Percentiles rank a stretch among this genome's conserved stretches.
Evolutionary conservation across 129 eudicot species (phyloP).

Genomic region (Glebionis coronaria): DNA sequence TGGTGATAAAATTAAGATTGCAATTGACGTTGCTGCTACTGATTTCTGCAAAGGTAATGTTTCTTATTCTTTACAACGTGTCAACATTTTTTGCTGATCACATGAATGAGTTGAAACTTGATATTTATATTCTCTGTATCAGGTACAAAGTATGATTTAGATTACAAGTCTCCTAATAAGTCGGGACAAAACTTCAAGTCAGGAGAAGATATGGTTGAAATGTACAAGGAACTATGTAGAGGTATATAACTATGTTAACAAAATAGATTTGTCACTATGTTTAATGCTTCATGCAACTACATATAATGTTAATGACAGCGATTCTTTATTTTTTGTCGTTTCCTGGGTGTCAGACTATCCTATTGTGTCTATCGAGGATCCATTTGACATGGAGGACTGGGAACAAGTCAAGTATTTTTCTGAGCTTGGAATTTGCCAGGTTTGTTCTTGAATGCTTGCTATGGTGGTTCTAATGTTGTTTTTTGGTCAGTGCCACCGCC

Average conservation of each 20-base stretch:
- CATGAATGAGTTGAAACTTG: conserved; percentile 14
- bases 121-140: conserved; percentile 15
- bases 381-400: conserved; percentile 99
- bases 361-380: conserved; percentile 94
- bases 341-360: conserved; percentile 70
- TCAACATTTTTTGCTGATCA: not conserved
- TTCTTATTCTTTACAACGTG: conserved; percentile 1
- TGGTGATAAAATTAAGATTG: conserved; percentile 73
- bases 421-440: conserved; percentile 87
- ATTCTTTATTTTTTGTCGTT: conserved; percentile 4
- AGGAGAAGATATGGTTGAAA: conserved; percentile 89
- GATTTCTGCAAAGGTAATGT: conserved; percentile 88
- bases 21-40: conserved; percentile 92
- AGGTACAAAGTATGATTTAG: conserved; percentile 98
- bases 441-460: conserved; percentile 29
- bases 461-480: not conserved
- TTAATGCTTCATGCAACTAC: not conserved
- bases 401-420: conserved; percentile 70
- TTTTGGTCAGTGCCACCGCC: not conserved
- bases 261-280: conserved; percentile 1
- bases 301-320: not conserved
- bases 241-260: conserved; percentile 46
- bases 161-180: conserved; percentile 68
- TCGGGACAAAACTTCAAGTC: conserved; percentile 94
- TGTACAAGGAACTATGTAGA: conserved; percentile 78